Evolutionary conservation across 768 basidiomycete genomes (phyloP).

Genomic region (Chlorophyllum brunneum): DNA sequence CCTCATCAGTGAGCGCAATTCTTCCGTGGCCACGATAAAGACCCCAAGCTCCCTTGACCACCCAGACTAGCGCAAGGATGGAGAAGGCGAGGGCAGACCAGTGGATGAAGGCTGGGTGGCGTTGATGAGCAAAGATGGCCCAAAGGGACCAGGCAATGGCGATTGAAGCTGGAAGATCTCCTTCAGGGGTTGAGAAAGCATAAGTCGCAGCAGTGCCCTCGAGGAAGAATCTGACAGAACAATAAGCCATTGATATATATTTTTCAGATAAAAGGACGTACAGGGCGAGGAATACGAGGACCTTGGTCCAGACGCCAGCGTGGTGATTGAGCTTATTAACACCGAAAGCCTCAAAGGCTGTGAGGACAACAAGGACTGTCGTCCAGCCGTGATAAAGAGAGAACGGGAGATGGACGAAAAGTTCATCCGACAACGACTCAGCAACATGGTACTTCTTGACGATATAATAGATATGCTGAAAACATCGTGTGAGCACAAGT

Average conservation of each 20-base stretch:
- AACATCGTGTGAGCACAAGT: conserved; percentile 22
- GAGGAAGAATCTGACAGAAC: conserved; percentile 69
- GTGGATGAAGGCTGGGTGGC: conserved; percentile 71
- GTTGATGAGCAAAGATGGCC: conserved; percentile 84
- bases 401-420: conserved; percentile 95
- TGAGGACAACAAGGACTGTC: conserved; percentile 76
- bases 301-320: conserved; percentile 88
- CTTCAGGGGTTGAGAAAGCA: conserved; percentile 85
- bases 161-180: conserved; percentile 89
- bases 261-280: conserved; percentile 32
- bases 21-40: conserved; percentile 45
- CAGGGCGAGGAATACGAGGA: conserved; percentile 92
- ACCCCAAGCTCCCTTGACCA: conserved; percentile 71
- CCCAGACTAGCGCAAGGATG: conserved; percentile 80
- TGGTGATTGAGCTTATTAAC: conserved; percentile 58
- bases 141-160: conserved; percentile 93
- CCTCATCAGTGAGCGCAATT: conserved; percentile 76
- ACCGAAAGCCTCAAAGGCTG: conserved; percentile 88
- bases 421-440: conserved; percentile 65
- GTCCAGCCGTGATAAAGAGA: conserved; percentile 95
- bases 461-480: conserved; percentile 88
- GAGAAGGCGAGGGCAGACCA: conserved; percentile 87
- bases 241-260: background rate
- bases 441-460: conserved; percentile 83
- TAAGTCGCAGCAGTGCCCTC: conserved; percentile 92